Percentiles rank a stretch among this genome's conserved stretches.
Conservation (phyloP, 2,329 filamentous ascomycete genomes). For the Pseudonectria buxi region DNA sequence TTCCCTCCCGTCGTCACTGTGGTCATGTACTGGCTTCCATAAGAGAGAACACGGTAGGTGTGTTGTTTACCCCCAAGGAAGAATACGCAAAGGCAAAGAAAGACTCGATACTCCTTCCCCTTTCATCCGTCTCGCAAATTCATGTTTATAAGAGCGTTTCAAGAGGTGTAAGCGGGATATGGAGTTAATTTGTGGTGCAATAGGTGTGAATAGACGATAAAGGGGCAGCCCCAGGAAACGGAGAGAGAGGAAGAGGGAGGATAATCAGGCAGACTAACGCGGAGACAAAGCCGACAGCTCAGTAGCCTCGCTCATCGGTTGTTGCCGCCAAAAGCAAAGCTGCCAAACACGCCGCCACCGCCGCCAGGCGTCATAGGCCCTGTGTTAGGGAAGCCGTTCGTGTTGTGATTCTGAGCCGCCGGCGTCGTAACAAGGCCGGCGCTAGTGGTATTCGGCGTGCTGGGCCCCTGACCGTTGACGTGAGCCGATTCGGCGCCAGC, state of each 20-base stretch:
- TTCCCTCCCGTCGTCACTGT: slow-evolving; percentile 6
- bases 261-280: neutral
- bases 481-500: slow-evolving; percentile 22
- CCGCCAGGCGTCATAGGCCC: slow-evolving; percentile 74
- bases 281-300: slow-evolving; percentile 1
- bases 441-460: slow-evolving; percentile 62
- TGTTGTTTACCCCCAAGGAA: too few relatives aligned
- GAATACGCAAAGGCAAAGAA: too few relatives aligned
- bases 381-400: slow-evolving; percentile 49
- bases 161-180: too few relatives aligned
- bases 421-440: slow-evolving; percentile 43
- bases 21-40: too few relatives aligned
- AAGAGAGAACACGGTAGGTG: too few relatives aligned
- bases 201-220: too few relatives aligned
- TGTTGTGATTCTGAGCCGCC: slow-evolving; percentile 45
- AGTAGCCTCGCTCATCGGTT: slow-evolving; percentile 23
- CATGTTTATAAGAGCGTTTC: too few relatives aligned
- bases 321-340: slow-evolving; percentile 51
- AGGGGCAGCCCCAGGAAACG: too few relatives aligned
- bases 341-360: slow-evolving; percentile 67
- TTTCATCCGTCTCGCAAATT: too few relatives aligned
- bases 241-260: neutral
- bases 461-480: slow-evolving; percentile 42
- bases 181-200: too few relatives aligned
- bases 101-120: too few relatives aligned